Evolutionary conservation across 495 filamentous ascomycete genomes (phyloP).

Genomic region (Delitschia confertaspora): DNA sequence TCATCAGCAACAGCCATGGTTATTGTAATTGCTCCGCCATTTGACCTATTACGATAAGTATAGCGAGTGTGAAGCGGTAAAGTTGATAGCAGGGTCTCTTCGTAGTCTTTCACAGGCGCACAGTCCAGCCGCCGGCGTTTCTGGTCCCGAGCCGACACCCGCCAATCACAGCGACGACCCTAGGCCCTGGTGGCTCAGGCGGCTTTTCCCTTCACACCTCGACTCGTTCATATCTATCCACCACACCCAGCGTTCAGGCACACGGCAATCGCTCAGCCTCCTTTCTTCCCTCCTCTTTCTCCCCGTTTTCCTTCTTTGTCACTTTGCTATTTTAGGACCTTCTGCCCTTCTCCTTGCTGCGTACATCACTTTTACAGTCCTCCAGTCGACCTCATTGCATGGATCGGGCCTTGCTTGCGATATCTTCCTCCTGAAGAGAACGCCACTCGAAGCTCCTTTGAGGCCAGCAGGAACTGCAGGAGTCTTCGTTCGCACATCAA

Average conservation of each 20-base stretch:
- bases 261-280: conserved; percentile 6
- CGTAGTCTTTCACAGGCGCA: too few species aligned
- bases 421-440: conserved; percentile 15
- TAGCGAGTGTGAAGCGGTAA: too few species aligned
- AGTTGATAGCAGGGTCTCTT: too few species aligned
- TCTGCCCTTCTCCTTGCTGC: conserved; percentile 12
- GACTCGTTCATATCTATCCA: conserved; percentile 4
- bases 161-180: too few species aligned
- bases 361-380: not conserved
- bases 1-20: too few species aligned
- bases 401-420: not conserved
- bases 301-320: conserved; percentile 24
- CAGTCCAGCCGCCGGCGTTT: too few species aligned
- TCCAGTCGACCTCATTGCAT: conserved; percentile 2
- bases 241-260: conserved; percentile 2
- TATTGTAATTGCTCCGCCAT: too few species aligned
- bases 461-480: conserved; percentile 94
- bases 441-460: conserved; percentile 52
- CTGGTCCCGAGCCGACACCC: too few species aligned
- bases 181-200: too few species aligned
- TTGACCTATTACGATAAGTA: too few species aligned
- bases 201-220: too few species aligned
- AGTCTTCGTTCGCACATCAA: conserved; percentile 39
- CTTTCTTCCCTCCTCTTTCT: conserved; percentile 3
- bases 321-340: conserved; percentile 18